These are phyloP conservation scores for Canna indica DNA, from an alignment of 176 grass and related monocot species.

Conservation along the genomic window DNA sequence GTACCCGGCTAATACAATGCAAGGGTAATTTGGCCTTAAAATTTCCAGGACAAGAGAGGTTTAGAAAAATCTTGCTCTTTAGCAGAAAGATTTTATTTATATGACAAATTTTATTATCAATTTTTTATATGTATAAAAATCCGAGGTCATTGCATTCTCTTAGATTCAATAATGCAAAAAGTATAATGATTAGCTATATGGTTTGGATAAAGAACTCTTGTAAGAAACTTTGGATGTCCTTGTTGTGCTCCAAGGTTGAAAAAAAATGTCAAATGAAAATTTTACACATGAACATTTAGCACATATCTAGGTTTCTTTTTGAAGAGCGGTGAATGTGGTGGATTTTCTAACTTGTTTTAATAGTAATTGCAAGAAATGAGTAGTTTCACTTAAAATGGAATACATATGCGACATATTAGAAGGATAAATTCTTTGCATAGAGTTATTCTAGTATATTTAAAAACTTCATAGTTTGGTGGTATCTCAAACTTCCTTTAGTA, in stretches of 20 bases:
- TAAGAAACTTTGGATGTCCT: background rate
- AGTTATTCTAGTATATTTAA: background rate
- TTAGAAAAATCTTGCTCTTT: background rate
- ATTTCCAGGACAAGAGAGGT: background rate
- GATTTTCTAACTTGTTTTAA: no score
- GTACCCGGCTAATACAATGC: background rate
- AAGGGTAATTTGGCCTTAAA: background rate
- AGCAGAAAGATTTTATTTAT: background rate
- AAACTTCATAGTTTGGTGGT: background rate
- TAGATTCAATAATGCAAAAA: background rate
- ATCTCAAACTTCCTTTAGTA: conserved; percentile 1
- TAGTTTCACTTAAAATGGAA: no score
- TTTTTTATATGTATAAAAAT: no score
- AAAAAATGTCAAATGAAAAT: no score
- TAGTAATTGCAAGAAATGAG: no score
- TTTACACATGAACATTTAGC: no score
- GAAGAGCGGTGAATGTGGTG: background rate
- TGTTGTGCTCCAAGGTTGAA: background rate
- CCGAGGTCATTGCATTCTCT: no score
- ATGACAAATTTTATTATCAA: no score
- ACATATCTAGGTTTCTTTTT: no score
- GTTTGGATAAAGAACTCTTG: background rate
- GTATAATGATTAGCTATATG: background rate
- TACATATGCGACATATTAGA: background rate
- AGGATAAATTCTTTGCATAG: background rate